Base-by-base conservation (phyloP, 2,329 filamentous ascomycete species). In the Zelopaecilomyces penicillatus region DNA sequence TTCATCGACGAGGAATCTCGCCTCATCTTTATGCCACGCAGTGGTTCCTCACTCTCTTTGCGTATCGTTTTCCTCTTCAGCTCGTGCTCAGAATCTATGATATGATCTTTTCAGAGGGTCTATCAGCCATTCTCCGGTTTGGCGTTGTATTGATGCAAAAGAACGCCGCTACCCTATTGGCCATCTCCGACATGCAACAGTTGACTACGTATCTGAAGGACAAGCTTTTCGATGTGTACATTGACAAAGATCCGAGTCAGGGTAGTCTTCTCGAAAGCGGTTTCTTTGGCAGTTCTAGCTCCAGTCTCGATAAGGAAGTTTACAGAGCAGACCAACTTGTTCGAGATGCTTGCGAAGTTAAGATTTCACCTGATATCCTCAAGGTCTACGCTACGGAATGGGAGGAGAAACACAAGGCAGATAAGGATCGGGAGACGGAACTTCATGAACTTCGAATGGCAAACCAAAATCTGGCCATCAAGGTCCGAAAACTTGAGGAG, bases 21-120 rank as follows among this genome's bases (percentile, higher is more conserved):
- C 85, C 93, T 1, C 88, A 95, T 59, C 75, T 98, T 6, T 98
- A 98, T 61, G 93, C 93, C 37, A 98, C 93, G 0, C 93, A 98
- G 64, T 98, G 93, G 93, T 98, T 98, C 66, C 76, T 98, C 41
- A 98, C 93, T 0, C 75, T 98, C n/a, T 98, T 98, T 60, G 89
- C 91, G 30, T 98, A 98, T 64, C 86, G 94, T 36, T 98, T 98
- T 64, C 93, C 93, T 6, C 75, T 98, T 6, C 93, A 98, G 61
- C 80, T 98, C 7, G 93, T 98, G 5, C 82, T 98, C 46, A 86
- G 93, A 30, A 94, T 98, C 41, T 98, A 97, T 65, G 93, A 98
- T 61, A 70, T 98, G 44, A 93, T 98, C 42, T 74, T 98, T 12
- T 93, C 87, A 39, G 91, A 97, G 65, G 93, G 94, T 3, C 73